A percentile compares a stretch with the other conserved stretches of the same genome.
phyloP scores from a whole-genome alignment of 352 stramenopile genomes.

The Phytophthora quininea region DNA sequence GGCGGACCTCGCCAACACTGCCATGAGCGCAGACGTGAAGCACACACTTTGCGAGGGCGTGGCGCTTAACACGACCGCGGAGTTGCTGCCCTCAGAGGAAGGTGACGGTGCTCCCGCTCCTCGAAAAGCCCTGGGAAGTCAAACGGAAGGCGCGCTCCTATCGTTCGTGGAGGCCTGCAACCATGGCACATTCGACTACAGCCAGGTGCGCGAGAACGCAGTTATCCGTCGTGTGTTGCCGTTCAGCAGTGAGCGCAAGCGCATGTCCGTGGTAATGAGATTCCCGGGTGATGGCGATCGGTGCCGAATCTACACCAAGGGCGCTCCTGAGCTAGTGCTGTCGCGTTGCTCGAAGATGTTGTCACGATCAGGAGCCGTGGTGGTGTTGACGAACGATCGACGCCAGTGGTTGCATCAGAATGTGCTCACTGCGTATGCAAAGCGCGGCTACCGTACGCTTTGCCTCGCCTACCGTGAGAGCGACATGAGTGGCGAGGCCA shows the following conservation, averaged over 20 bases:
- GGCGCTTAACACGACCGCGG: conserved; percentile 86
- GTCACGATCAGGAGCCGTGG: conserved; percentile 18
- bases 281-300: conserved; percentile 21
- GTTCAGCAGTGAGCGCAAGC: conserved; percentile 94
- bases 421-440: conserved; percentile 72
- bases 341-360: conserved; percentile 37
- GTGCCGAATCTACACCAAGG: conserved; percentile 51
- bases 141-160: conserved; percentile 61
- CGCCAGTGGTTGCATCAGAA: conserved; percentile 24
- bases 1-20: not conserved
- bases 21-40: conserved; percentile 11
- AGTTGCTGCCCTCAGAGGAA: conserved; percentile 49
- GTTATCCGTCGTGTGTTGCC: conserved; percentile 53
- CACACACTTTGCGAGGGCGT: conserved; percentile 75
- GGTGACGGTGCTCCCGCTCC: conserved; percentile 9
- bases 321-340: conserved; percentile 65
- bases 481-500: conserved; percentile 12
- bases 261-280: conserved; percentile 92
- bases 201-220: conserved; percentile 18
- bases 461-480: conserved; percentile 61
- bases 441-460: conserved; percentile 75
- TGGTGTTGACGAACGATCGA: conserved; percentile 9
- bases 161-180: conserved; percentile 31
- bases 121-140: conserved; percentile 43
- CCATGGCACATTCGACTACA: conserved; percentile 36